Evolutionary conservation across 1,284 basidiomycete species (phyloP).

Genomic region (Ustilago esculenta): DNA sequence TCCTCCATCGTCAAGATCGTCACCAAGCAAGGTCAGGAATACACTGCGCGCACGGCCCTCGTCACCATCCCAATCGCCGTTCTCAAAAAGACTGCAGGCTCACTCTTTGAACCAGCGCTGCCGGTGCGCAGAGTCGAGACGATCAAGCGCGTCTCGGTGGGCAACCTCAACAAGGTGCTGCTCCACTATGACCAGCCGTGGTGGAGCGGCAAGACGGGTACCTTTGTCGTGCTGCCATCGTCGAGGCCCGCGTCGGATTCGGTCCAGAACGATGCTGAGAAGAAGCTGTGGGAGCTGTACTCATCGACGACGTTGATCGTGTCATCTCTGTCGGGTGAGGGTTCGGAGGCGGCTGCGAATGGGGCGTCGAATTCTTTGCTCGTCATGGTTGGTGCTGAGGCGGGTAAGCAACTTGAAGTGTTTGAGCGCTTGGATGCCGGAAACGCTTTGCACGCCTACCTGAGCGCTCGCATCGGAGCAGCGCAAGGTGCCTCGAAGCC

Average conservation of each 20-base stretch:
- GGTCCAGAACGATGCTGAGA: slow-evolving; percentile 18
- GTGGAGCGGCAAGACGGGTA: slow-evolving; percentile 69
- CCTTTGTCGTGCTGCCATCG: slow-evolving; percentile 67
- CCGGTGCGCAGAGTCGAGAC: slow-evolving; percentile 61
- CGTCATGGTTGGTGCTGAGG: slow-evolving; percentile 67
- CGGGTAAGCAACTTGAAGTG: slow-evolving; percentile 60
- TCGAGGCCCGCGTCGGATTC: slow-evolving; percentile 48
- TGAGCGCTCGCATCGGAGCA: slow-evolving; percentile 44
- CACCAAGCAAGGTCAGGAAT: slow-evolving; percentile 44
- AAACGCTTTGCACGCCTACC: slow-evolving; percentile 60
- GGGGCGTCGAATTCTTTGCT: slow-evolving; percentile 68
- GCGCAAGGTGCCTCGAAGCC: slow-evolving; percentile 10
- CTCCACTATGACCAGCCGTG: slow-evolving; percentile 69
- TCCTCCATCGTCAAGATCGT: slow-evolving; percentile 37
- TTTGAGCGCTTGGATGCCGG: slow-evolving; percentile 55
- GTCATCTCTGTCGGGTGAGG: slow-evolving; percentile 59
- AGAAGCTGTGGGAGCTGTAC: slow-evolving; percentile 40
- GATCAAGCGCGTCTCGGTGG: slow-evolving; percentile 59
- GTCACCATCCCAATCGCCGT: slow-evolving; percentile 68
- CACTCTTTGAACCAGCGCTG: slow-evolving; percentile 64
- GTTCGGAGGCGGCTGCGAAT: neutral
- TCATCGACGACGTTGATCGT: slow-evolving; percentile 66
- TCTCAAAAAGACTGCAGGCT: slow-evolving; percentile 53
- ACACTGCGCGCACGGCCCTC: slow-evolving; percentile 55
- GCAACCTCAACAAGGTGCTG: slow-evolving; percentile 65